A percentile compares a stretch with the other conserved stretches of the same genome.
These are phyloP conservation scores for Limtongia smithiae DNA, from an alignment of 805 yeast species.

Conservation along the genomic window DNA sequence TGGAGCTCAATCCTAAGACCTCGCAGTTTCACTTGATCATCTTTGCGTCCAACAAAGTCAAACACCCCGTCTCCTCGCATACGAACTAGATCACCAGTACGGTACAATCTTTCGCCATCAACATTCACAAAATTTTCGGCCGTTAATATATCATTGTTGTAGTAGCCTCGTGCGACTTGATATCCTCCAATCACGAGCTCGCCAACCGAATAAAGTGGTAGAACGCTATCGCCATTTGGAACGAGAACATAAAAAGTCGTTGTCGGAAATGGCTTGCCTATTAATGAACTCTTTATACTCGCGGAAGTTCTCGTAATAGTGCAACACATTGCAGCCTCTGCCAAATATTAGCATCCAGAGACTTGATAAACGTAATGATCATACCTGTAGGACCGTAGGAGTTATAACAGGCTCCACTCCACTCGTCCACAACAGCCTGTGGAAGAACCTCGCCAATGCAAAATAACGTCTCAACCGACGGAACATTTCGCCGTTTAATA, in stretches of 20 bases:
- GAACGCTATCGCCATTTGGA: background rate
- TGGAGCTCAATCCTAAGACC: constrained; percentile 33
- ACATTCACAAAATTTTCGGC: constrained; percentile 17
- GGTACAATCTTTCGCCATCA: constrained; percentile 17
- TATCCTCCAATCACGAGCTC: constrained; percentile 34
- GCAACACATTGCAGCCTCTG: constrained; percentile 29
- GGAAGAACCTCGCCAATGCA: constrained; percentile 32
- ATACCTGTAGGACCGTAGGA: constrained; percentile 33
- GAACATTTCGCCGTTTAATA: constrained; percentile 14
- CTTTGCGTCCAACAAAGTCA: constrained; percentile 32
- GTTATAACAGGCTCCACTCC: constrained; percentile 29
- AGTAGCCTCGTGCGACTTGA: constrained; percentile 32
- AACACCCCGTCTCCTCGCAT: constrained; percentile 27
- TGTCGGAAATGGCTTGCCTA: constrained; percentile 29
- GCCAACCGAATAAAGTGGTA: constrained; percentile 31
- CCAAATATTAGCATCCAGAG: background rate
- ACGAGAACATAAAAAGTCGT: constrained; percentile 20
- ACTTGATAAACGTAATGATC: constrained; percentile 4
- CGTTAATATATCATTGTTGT: constrained; percentile 20
- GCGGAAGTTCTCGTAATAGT: constrained; percentile 15
- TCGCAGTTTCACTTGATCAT: constrained; percentile 33
- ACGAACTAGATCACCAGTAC: constrained; percentile 31
- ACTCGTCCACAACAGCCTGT: constrained; percentile 20
- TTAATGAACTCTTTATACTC: constrained; percentile 9
- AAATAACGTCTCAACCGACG: constrained; percentile 25